Conservation (phyloP, 768 basidiomycete genomes). For the Xanthoconium stramineum region DNA sequence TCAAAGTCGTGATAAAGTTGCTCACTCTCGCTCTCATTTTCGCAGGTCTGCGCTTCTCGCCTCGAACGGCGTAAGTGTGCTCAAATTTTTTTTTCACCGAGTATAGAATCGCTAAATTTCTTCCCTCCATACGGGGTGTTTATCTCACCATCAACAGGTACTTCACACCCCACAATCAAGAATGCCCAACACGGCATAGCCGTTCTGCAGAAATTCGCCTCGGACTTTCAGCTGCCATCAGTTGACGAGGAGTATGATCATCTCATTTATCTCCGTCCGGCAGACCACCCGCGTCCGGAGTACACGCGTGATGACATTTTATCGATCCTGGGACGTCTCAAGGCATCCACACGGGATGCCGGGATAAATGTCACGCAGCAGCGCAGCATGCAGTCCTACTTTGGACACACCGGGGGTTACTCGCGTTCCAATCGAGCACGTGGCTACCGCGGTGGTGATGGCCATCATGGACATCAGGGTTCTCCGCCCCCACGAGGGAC, state of each 20-base stretch:
- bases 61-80: slow-evolving; percentile 52
- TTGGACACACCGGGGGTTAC: slow-evolving; percentile 5
- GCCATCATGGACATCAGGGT: slow-evolving; percentile 19
- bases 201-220: slow-evolving; percentile 63
- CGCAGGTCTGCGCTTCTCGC: slow-evolving; percentile 60
- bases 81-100: slow-evolving; percentile 2
- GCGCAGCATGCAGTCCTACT: slow-evolving; percentile 5
- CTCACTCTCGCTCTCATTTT: slow-evolving; percentile 18
- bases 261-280: slow-evolving; percentile 39
- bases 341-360: slow-evolving; percentile 24
- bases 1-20: slow-evolving; percentile 3
- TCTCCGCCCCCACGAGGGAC: slow-evolving; percentile 9
- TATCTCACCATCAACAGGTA: slow-evolving; percentile 43
- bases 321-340: slow-evolving; percentile 50
- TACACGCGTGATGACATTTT: slow-evolving; percentile 53
- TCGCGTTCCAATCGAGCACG: slow-evolving; percentile 17
- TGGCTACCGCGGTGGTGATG: slow-evolving; percentile 18
- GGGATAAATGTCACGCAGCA: slow-evolving; percentile 6
- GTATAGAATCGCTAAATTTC: slow-evolving; percentile 8
- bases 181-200: slow-evolving; percentile 52
- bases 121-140: slow-evolving; percentile 2
- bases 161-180: slow-evolving; percentile 74
- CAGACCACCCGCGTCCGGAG: slow-evolving; percentile 37
- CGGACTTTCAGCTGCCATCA: slow-evolving; percentile 55
- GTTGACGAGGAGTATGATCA: slow-evolving; percentile 65